Base-by-base conservation (phyloP, 495 filamentous ascomycete genomes). In the Aspergillus conjunctus region DNA sequence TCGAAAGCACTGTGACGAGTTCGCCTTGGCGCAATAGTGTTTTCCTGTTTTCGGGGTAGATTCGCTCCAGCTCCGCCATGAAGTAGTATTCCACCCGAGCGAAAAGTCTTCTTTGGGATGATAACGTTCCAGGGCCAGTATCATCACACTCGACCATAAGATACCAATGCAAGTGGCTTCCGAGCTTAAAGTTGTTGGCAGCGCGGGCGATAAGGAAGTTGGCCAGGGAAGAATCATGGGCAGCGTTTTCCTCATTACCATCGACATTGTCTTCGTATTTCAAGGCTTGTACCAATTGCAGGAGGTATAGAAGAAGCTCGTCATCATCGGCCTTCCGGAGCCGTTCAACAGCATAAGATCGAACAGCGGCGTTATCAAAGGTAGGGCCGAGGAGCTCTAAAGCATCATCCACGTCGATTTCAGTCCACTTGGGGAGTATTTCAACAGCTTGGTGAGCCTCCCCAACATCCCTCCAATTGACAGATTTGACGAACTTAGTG, bases 111-210 rank as follows among this genome's bases (percentile, higher is more conserved):
- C 88, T 91, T 60, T 92, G 88, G 51, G 86, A 85, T 18, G 83
- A 81, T 2, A 83, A 73, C 58, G 91, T 90, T 11, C 88, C 85
- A 7, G 84, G 83, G 54, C 85, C 88, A 54, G 86, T 83, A 66
- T 97, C 92, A 67, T 97, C 93, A 39, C 87, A 91, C 72, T 99
- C 95, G 3, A 98, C 95, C 86, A 97, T 97, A 1, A 99, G 80
- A 71, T 98, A 99, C 94, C 94, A 99, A 72, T 95, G 91, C 49
- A 99, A 84, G 70, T 91, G 97, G 69, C 94, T 99, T 6, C 93
- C 94, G 1, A 99, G 83, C 56, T 89, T 89, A 65, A 95, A 87
- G 65, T 93, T 97, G 54, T 88, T 83, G 14, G 88, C 86, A 9
- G 95, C 93, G 34, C 95, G 82, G 0, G 85, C 83, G 53, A 99